phyloP scores from a whole-genome alignment of 2,329 filamentous ascomycete species.

The Neofusicoccum cordaticola region DNA sequence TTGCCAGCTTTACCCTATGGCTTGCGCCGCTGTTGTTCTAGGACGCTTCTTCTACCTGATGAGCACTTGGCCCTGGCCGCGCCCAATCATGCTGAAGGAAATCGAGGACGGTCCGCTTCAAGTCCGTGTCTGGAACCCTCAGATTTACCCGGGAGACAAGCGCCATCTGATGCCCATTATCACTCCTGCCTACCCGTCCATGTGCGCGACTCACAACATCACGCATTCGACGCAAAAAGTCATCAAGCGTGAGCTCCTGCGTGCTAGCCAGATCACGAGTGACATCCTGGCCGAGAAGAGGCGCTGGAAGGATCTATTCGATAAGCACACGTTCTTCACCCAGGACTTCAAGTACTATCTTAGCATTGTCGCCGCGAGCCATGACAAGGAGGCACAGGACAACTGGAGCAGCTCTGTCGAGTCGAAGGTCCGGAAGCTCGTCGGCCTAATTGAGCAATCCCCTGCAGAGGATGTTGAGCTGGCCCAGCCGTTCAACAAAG shows the following conservation, averaged over 20 bases:
- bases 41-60: slow-evolving; percentile 94
- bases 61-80: slow-evolving; percentile 87
- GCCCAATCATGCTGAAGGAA: slow-evolving; percentile 84
- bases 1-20: slow-evolving; percentile 93
- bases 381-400: slow-evolving; percentile 77
- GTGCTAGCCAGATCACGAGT: slow-evolving; percentile 73
- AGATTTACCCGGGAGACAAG: slow-evolving; percentile 75
- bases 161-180: slow-evolving; percentile 97
- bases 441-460: slow-evolving; percentile 78
- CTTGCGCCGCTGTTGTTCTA: slow-evolving; percentile 82
- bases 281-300: slow-evolving; percentile 74
- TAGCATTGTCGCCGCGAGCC: slow-evolving; percentile 78
- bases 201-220: slow-evolving; percentile 96
- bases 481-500: slow-evolving; percentile 90
- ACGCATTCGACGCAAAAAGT: slow-evolving; percentile 80
- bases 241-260: slow-evolving; percentile 77
- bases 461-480: slow-evolving; percentile 66
- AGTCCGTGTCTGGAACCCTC: slow-evolving; percentile 91
- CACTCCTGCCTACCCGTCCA: slow-evolving; percentile 93
- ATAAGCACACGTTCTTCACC: slow-evolving; percentile 91
- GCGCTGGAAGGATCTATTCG: slow-evolving; percentile 84
- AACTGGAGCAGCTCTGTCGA: slow-evolving; percentile 90
- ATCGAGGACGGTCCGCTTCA: slow-evolving; percentile 80
- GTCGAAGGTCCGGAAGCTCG: slow-evolving; percentile 84
- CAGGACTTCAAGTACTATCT: slow-evolving; percentile 93